These are phyloP conservation scores for Suhomyces kilbournensis DNA, from an alignment of 805 yeast species.

Conservation along the genomic window DNA sequence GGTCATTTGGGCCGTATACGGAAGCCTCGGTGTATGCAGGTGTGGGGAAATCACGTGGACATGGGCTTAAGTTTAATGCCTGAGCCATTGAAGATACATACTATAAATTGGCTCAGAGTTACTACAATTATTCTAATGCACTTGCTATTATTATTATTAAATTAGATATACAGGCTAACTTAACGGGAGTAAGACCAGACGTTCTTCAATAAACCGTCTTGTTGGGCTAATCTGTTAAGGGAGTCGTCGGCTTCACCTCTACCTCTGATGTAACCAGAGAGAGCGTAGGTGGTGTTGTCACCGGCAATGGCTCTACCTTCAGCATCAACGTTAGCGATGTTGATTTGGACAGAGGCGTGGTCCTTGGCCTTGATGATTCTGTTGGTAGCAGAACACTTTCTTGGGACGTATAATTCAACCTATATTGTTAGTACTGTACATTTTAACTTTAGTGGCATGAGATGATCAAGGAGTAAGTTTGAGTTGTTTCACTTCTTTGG, in stretches of 20 bases:
- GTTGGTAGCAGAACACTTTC: constrained; percentile 99
- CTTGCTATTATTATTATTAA: constrained; percentile 17
- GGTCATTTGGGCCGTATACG: background rate
- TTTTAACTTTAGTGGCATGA: background rate
- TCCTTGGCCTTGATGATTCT: constrained; percentile 99
- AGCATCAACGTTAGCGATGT: constrained; percentile 97
- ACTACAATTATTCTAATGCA: constrained; percentile 5
- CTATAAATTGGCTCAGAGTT: too few species aligned
- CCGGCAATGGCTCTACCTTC: constrained; percentile 94
- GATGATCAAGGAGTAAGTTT: too few species aligned
- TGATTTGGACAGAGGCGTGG: constrained; percentile 98
- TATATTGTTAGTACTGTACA: constrained; percentile 36
- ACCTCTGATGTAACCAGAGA: constrained; percentile 95
- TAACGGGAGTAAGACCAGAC: constrained; percentile 95
- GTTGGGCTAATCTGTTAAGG: constrained; percentile 98
- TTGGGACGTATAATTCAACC: constrained; percentile 99
- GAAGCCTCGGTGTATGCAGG: background rate
- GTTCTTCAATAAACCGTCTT: constrained; percentile 96
- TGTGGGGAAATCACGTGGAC: background rate
- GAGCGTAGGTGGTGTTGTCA: constrained; percentile 90
- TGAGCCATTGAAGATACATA: too few species aligned
- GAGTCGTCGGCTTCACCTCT: constrained; percentile 99
- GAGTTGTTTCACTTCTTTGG: too few species aligned
- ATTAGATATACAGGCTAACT: constrained; percentile 25
- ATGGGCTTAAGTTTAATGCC: too few species aligned